Conservation (phyloP, 129 eudicot genomes). For the Gnaphalium uliginosum region DNA sequence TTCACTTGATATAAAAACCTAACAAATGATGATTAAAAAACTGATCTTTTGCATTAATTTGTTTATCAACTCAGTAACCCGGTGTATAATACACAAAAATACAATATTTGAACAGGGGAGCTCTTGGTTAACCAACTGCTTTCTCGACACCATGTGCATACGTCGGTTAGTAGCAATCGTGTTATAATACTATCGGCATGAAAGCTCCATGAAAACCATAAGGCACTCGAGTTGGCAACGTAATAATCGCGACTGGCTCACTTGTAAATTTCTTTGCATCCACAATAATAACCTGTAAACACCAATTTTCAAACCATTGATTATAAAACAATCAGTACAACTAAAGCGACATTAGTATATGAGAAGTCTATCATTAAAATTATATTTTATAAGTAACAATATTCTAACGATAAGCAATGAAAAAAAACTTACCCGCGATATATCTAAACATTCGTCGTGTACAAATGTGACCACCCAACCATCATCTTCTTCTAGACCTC, state of each 20-base stretch:
- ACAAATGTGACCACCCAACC: slow-evolving; percentile 58
- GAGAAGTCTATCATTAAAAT: too few relatives aligned
- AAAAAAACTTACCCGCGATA: slow-evolving; percentile 33
- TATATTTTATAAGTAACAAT: too few relatives aligned
- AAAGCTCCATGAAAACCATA: slow-evolving; percentile 68
- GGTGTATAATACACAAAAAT: background rate
- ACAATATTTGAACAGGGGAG: background rate
- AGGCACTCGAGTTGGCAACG: slow-evolving; percentile 51
- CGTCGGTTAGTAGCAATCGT: background rate
- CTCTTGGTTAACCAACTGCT: background rate
- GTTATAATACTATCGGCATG: slow-evolving; percentile 25
- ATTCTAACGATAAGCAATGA: background rate
- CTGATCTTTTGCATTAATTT: background rate
- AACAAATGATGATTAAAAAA: background rate
- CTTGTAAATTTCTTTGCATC: slow-evolving; percentile 44
- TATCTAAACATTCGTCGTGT: slow-evolving; percentile 40
- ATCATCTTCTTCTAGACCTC: slow-evolving; percentile 51
- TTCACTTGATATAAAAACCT: too few relatives aligned
- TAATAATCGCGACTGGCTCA: slow-evolving; percentile 42
- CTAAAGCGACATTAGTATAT: background rate
- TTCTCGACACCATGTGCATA: background rate
- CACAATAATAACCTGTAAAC: slow-evolving; percentile 40
- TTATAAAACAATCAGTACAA: background rate
- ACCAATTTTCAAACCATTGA: slow-evolving; percentile 13
- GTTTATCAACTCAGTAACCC: background rate